phyloP scores from a whole-genome alignment of 805 yeast species.

The Yamadazyma sp. region DNA sequence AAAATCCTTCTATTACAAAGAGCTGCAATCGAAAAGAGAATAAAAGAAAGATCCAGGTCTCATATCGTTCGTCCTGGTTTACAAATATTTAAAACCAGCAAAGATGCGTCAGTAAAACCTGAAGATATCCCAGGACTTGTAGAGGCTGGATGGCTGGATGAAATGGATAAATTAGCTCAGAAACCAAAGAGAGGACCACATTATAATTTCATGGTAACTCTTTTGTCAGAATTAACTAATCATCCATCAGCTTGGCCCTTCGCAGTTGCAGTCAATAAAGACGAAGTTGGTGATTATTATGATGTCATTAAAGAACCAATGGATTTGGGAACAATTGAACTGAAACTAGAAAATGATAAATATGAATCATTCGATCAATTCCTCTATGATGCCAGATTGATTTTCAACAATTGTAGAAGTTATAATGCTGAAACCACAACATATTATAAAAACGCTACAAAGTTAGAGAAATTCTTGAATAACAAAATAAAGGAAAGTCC shows the following conservation, averaged over 20 bases:
- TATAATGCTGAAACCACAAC: slow-evolving; percentile 95
- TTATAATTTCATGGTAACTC: slow-evolving; percentile 86
- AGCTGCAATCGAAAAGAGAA: slow-evolving; percentile 86
- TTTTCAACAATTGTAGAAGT: slow-evolving; percentile 86
- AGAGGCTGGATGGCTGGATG: slow-evolving; percentile 98
- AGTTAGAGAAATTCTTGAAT: slow-evolving; percentile 85
- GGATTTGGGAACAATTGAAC: slow-evolving; percentile 96
- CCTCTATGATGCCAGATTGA: slow-evolving; percentile 79
- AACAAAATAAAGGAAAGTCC: slow-evolving; percentile 84
- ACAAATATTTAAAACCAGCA: slow-evolving; percentile 54
- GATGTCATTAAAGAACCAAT: slow-evolving; percentile 96
- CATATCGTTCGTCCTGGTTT: slow-evolving; percentile 83
- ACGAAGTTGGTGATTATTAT: slow-evolving; percentile 94
- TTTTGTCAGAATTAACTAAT: slow-evolving; percentile 83
- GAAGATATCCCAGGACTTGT: slow-evolving; percentile 79
- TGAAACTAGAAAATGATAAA: slow-evolving; percentile 84
- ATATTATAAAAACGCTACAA: slow-evolving; percentile 90
- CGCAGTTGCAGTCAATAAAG: slow-evolving; percentile 84
- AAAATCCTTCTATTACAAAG: slow-evolving; percentile 84
- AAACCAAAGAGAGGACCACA: slow-evolving; percentile 94
- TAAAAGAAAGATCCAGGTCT: slow-evolving; percentile 72
- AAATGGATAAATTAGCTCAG: slow-evolving; percentile 95
- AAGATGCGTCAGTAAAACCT: slow-evolving; percentile 62
- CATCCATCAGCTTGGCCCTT: slow-evolving; percentile 99
- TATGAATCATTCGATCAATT: slow-evolving; percentile 90